A percentile compares a stretch with the other conserved stretches of the same genome.
Conservation (phyloP, 345 rosid species). For the Linum lewisii region DNA sequence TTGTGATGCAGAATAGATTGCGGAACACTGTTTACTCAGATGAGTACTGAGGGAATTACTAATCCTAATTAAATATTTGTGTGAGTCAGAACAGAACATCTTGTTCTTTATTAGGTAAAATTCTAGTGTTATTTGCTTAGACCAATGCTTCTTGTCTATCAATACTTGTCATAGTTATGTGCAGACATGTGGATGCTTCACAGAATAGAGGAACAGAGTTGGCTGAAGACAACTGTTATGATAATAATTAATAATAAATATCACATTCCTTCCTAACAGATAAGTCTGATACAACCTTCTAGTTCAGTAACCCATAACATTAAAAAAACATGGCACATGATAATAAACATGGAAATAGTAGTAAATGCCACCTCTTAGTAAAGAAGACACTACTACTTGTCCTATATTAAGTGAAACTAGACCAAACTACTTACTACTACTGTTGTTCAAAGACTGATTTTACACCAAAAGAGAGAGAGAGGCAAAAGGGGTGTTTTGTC, state of each 20-base stretch:
- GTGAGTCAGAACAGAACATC: too few species aligned
- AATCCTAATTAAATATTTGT: too few species aligned
- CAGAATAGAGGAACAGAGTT: too few species aligned
- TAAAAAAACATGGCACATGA: not conserved
- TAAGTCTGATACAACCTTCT: not conserved
- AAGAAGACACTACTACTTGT: not conserved
- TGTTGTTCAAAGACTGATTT: not conserved
- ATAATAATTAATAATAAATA: too few species aligned
- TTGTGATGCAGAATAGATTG: not conserved
- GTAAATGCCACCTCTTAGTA: not conserved
- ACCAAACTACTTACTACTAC: not conserved
- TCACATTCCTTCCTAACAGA: not conserved
- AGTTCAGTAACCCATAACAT: not conserved
- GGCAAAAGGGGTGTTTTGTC: conserved; percentile 2
- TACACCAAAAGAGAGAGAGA: not conserved
- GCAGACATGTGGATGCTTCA: too few species aligned
- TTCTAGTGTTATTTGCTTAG: too few species aligned
- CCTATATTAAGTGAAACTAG: conserved; percentile 1
- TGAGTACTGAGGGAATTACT: too few species aligned
- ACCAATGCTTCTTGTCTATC: too few species aligned
- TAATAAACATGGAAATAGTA: not conserved
- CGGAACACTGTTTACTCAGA: not conserved
- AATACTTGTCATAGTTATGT: too few species aligned
- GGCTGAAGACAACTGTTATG: not conserved
- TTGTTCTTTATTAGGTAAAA: too few species aligned